Percentiles rank a stretch among this genome's conserved stretches.
Conservation (phyloP, 2,329 filamentous ascomycete species). For the Ophiosphaerella korrae region DNA sequence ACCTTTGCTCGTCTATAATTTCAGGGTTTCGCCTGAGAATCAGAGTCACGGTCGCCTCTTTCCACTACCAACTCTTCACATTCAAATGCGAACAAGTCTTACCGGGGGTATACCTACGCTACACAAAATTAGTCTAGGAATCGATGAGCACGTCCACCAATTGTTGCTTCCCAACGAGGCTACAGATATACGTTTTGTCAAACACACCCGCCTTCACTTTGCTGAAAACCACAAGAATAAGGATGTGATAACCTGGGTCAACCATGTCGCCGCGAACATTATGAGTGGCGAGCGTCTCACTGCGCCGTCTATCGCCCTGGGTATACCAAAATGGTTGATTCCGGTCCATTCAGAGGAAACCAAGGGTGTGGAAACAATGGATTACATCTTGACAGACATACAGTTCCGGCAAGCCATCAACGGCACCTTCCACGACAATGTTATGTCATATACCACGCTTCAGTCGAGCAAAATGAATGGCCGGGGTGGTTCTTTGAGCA, state of each 20-base stretch:
- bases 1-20: slow-evolving; percentile 31
- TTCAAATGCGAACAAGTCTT: slow-evolving; percentile 27
- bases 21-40: slow-evolving; percentile 23
- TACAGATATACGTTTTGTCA: slow-evolving; percentile 35
- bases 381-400: slow-evolving; percentile 38
- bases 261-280: slow-evolving; percentile 28
- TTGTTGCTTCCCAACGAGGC: slow-evolving; percentile 38
- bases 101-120: slow-evolving; percentile 17
- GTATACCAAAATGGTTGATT: slow-evolving; percentile 39
- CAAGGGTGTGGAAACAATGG: slow-evolving; percentile 16
- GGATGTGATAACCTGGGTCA: slow-evolving; percentile 23
- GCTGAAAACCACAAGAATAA: slow-evolving; percentile 9
- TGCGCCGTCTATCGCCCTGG: slow-evolving; percentile 32
- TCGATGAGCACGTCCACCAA: slow-evolving; percentile 30
- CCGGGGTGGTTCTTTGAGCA: slow-evolving; percentile 24
- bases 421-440: slow-evolving; percentile 15
- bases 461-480: slow-evolving; percentile 38
- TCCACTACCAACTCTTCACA: slow-evolving; percentile 28
- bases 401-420: slow-evolving; percentile 32
- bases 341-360: slow-evolving; percentile 15
- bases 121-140: slow-evolving; percentile 24
- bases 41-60: not conserved
- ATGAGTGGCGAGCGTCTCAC: slow-evolving; percentile 33
- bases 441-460: slow-evolving; percentile 23
- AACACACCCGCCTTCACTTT: slow-evolving; percentile 20